Evolutionary conservation across 106 monocot species (phyloP), one percentile per base, ranked within the genome.

Genomic region (Platanthera guangdongensis): DNA sequence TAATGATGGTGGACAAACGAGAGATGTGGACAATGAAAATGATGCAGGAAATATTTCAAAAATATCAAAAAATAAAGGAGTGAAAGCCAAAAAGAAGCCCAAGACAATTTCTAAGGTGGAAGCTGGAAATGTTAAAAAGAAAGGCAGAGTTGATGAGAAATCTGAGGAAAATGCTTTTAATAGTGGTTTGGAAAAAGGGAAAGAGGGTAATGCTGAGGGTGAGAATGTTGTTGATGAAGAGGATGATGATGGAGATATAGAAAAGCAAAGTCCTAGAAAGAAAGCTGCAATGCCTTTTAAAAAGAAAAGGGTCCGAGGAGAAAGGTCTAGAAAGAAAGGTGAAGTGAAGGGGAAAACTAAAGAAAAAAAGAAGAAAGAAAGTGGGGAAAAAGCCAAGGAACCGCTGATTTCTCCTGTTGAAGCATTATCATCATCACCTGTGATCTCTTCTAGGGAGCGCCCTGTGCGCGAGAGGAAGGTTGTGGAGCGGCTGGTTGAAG

Each of bases 401-500:
- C 13, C 10, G 22, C 28, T 39, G 15, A 65, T 19, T 47, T 19
- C 22, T 55, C 25, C 65, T 12, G 32, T 65, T 65, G 65, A 65
- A 12, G 32, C 65, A 11, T 9, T 1, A 30, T 32, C 8, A 30
- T 32, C 65, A 9, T 60, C 59, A 19, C 80, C 80, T 65, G 13
- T 53, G 14, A 18, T 15, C 7, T 46, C 71, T 68, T 68, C 80
- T 68, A 80, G 74, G 47, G 80, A 80, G 11, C 80, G 80, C 22
- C 80, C 80, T 77, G 85, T 90, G 52, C 88, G 96, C 54, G 96
- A 97, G 83, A 97, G 96, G 73, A 93, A 91, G 81, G 86, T 86
- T 50, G 96, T 97, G 64, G 89, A 97, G 82, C 87, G 96, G 76
- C 76, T 97, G 75, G 96, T 97, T 50, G 96, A 93, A 81, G 86